Evolutionary conservation across 768 basidiomycete species (phyloP).

Genomic region (Pleurotus djamor): DNA sequence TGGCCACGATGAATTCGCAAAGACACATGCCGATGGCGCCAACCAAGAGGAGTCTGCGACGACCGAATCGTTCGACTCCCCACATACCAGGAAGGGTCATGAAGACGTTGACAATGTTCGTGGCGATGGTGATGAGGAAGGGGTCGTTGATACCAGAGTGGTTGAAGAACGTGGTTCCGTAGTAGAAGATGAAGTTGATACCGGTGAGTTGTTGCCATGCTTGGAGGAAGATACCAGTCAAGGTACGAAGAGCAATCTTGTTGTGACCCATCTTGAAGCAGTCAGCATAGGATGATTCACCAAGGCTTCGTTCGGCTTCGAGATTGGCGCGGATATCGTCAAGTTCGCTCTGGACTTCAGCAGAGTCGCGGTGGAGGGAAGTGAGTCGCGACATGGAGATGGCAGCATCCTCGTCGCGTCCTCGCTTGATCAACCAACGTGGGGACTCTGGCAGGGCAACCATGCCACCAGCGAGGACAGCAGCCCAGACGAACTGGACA

Average conservation of each 20-base stretch:
- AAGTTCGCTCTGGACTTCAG: conserved; percentile 54
- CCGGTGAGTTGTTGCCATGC: conserved; percentile 74
- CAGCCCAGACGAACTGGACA: conserved; percentile 80
- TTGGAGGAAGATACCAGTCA: conserved; percentile 82
- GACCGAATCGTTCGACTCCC: conserved; percentile 80
- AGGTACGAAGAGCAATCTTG: conserved; percentile 63
- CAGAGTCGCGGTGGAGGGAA: conserved; percentile 42
- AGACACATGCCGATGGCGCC: conserved; percentile 83
- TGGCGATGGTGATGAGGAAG: conserved; percentile 66
- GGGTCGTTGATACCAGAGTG: conserved; percentile 53
- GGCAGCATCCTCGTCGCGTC: conserved; percentile 56
- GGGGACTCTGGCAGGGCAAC: conserved; percentile 76
- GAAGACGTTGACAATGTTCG: conserved; percentile 73
- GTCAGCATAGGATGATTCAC: conserved; percentile 62
- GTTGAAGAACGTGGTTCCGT: conserved; percentile 66
- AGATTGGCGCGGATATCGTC: conserved; percentile 51
- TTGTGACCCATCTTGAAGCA: conserved; percentile 59
- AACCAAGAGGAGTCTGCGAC: conserved; percentile 73
- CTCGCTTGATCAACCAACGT: conserved; percentile 74
- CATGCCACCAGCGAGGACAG: conserved; percentile 71
- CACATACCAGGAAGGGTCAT: conserved; percentile 82
- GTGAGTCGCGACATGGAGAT: conserved; percentile 64
- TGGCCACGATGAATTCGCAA: conserved; percentile 74
- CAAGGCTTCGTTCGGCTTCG: conserved; percentile 59
- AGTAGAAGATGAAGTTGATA: conserved; percentile 76